Percentiles rank a stretch among this genome's conserved stretches.
Conservation (phyloP, 2,329 filamentous ascomycete species). For the Colletotrichum gigasporum region DNA sequence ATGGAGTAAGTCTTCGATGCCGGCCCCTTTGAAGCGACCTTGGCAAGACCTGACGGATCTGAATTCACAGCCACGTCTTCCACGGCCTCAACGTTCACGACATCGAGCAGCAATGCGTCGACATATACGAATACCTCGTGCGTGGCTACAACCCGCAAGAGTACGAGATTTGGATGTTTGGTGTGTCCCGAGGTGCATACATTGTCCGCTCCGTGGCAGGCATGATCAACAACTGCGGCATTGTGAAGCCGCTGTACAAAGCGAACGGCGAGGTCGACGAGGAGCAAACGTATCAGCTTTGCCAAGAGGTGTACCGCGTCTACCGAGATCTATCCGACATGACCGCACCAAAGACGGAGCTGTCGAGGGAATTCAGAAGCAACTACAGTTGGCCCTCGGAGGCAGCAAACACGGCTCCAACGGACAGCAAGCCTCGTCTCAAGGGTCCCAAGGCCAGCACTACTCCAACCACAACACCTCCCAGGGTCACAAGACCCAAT, state of each 20-base stretch:
- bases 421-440: no score
- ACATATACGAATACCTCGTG: slow-evolving; percentile 33
- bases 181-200: slow-evolving; percentile 38
- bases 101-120: slow-evolving; percentile 29
- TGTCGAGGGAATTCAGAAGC: slow-evolving; percentile 31
- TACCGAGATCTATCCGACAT: slow-evolving; percentile 34
- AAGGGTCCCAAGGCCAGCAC: no score
- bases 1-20: neutral
- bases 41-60: neutral
- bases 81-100: slow-evolving; percentile 5
- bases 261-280: slow-evolving; percentile 8
- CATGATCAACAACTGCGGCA: slow-evolving; percentile 42
- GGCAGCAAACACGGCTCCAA: no score
- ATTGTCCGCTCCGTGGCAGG: slow-evolving; percentile 37
- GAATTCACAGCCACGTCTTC: neutral
- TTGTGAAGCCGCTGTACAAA: slow-evolving; percentile 30
- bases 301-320: slow-evolving; percentile 35
- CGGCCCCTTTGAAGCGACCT: accelerated
- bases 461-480: no score
- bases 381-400: slow-evolving; percentile 26
- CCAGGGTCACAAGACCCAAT: no score
- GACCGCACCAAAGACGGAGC: slow-evolving; percentile 30
- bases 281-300: slow-evolving; percentile 27
- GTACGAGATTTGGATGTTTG: slow-evolving; percentile 39
- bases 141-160: slow-evolving; percentile 15